These are phyloP conservation scores for Ganoderma meredithae DNA, from an alignment of 1,284 basidiomycete genomes.

Conservation along the genomic window DNA sequence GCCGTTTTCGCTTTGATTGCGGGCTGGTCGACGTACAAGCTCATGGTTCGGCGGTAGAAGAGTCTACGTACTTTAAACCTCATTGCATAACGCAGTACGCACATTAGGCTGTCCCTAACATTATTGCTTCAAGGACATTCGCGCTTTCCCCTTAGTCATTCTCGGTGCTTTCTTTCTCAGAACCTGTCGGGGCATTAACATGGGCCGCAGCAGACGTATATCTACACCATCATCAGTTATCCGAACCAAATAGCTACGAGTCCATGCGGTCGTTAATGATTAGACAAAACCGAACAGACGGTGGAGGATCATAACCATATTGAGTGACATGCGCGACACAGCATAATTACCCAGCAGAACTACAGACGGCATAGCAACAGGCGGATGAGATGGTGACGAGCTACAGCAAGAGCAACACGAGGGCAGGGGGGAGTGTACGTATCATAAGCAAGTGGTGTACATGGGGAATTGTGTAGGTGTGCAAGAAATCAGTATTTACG, in stretches of 20 bases:
- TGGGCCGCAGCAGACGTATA: neutral
- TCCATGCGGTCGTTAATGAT: slow-evolving; percentile 5
- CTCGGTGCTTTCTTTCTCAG: neutral
- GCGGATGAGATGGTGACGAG: slow-evolving; percentile 18
- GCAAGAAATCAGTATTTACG: slow-evolving; percentile 11
- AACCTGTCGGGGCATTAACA: neutral
- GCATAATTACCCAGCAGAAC: slow-evolving; percentile 26
- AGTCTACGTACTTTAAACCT: neutral
- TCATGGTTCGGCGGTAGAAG: slow-evolving; percentile 60
- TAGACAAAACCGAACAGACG: slow-evolving; percentile 1
- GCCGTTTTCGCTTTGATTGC: slow-evolving; percentile 83
- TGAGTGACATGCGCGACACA: neutral
- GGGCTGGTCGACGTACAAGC: slow-evolving; percentile 83
- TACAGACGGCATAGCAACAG: slow-evolving; percentile 32
- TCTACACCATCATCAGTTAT: neutral
- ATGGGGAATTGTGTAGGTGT: neutral
- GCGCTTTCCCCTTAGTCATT: neutral
- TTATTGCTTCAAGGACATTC: neutral
- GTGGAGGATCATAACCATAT: neutral
- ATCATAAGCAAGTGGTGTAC: slow-evolving; percentile 20
- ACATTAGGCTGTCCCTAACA: neutral
- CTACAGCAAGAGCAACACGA: slow-evolving; percentile 29
- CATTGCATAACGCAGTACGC: neutral
- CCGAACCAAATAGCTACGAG: neutral
- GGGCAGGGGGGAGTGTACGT: slow-evolving; percentile 5